Evolutionary conservation across 108 stramenopile genomes (phyloP), one percentile per base, ranked within the genome.

Genomic region (Nitzschia sp.): DNA sequence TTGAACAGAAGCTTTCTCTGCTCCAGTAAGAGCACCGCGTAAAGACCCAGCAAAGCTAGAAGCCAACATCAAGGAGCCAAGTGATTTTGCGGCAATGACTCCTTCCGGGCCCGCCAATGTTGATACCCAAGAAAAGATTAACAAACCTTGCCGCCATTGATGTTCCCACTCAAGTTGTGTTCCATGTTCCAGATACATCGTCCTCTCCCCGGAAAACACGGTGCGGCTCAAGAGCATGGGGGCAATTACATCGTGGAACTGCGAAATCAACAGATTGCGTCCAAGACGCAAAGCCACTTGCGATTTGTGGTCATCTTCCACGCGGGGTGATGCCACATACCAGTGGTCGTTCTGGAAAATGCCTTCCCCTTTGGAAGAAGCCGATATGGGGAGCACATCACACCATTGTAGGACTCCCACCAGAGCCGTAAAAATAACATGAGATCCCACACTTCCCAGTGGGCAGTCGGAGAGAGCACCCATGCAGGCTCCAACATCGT

Each of bases 171-270:
- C 48, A 56, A 83, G n/a, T 53, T 57, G 39, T 43, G 44, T 22
- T 2, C 19, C 21, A 57, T 52, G 37, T 69, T 63, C 40, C 67
- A 43, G 22, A 10, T 12, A 56, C 57, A 63, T 63, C 41, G 67
- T 62, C 10, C 71, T 61, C 67, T 85, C 76, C 7, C 82, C 80
- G 7, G 73, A 76, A 63, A 86, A 86, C n/a, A 79, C 82, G 1
- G 88, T 94, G 54, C 87, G 73, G 64, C 85, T 83, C 19, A 94
- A 66, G 2, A 94, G 57, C 69, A 94, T 83, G 0, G 93, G 90
- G 7, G 87, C 89, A 20, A 94, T 80, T 44, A 91, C 86, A 70
- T 91, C 90, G 54, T 90, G 90, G 64, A 79, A 94, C 55, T 86
- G 80, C 1, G 75, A 61, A 48, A 92, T 71, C 19, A 90, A 62